These are phyloP conservation scores for Nasturtium officinale DNA, from an alignment of 345 rosid genomes.

Conservation along the genomic window DNA sequence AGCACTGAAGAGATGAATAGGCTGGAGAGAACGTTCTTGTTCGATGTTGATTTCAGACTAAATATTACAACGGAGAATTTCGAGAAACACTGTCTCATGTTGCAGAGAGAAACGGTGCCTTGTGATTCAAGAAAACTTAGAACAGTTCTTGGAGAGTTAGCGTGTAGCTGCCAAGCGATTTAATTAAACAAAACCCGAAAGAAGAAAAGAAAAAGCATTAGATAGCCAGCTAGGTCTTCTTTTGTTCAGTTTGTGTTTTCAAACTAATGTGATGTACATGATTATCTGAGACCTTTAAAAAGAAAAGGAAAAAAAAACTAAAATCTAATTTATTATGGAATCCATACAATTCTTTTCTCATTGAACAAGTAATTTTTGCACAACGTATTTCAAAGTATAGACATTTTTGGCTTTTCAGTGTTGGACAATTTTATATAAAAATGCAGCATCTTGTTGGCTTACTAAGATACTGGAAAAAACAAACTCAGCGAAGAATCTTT, in stretches of 20 bases:
- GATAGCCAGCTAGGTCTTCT: not conserved
- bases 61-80: conserved; percentile 45
- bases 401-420: not conserved
- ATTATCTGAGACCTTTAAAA: not conserved
- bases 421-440: not conserved
- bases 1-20: conserved; percentile 50
- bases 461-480: too few species aligned
- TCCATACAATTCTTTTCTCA: not conserved
- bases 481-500: not conserved
- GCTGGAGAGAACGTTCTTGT: conserved; percentile 48
- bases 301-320: not conserved
- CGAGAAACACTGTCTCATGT: conserved; percentile 42
- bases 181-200: not conserved
- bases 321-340: not conserved
- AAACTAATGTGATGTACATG: not conserved
- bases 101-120: conserved; percentile 38
- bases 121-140: conserved; percentile 25
- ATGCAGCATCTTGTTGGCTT: not conserved
- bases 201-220: not conserved
- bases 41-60: conserved; percentile 47
- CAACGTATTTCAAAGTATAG: not conserved
- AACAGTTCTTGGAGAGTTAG: conserved; percentile 33
- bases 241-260: not conserved
- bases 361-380: not conserved
- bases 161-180: conserved; percentile 37